Conservation (phyloP, 768 basidiomycete species). For the Antrodiella citrinella region DNA sequence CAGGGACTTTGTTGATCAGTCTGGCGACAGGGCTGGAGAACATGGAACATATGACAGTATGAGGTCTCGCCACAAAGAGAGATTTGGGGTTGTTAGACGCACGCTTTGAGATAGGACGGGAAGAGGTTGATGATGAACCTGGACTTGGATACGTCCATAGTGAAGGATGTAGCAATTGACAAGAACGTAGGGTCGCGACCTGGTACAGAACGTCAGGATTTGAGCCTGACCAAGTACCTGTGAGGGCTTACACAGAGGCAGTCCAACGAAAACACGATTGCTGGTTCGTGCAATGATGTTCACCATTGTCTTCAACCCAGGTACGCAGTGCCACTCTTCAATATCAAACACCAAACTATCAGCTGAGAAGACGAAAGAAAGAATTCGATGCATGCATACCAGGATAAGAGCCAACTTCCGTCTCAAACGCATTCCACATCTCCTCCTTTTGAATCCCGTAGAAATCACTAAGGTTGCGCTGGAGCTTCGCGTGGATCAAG, state of each 20-base stretch:
- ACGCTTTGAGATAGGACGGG: not conserved
- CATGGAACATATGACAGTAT: not conserved
- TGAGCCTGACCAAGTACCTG: not conserved
- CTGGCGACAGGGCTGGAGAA: conserved; percentile 13
- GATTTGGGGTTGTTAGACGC: not conserved
- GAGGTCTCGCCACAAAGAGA: not conserved
- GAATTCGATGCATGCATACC: not conserved
- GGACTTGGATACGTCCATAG: conserved; percentile 24
- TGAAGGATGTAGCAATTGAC: not conserved
- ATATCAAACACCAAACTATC: too few relatives aligned
- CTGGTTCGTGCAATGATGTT: conserved; percentile 31
- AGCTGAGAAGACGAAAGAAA: too few relatives aligned
- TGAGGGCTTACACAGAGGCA: conserved; percentile 31
- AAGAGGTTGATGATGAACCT: conserved; percentile 6
- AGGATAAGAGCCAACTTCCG: not conserved
- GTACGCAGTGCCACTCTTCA: conserved; percentile 5
- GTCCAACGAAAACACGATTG: conserved; percentile 42
- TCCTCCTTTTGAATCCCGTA: not conserved
- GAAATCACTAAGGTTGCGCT: not conserved
- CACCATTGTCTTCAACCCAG: not conserved
- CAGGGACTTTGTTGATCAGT: conserved; percentile 10
- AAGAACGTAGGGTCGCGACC: conserved; percentile 4
- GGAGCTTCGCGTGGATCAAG: conserved; percentile 4
- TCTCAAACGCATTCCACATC: not conserved
- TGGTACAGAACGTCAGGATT: not conserved